Evolutionary conservation across 2,329 filamentous ascomycete species (phyloP).

Genomic region (Fonsecaea nubica): DNA sequence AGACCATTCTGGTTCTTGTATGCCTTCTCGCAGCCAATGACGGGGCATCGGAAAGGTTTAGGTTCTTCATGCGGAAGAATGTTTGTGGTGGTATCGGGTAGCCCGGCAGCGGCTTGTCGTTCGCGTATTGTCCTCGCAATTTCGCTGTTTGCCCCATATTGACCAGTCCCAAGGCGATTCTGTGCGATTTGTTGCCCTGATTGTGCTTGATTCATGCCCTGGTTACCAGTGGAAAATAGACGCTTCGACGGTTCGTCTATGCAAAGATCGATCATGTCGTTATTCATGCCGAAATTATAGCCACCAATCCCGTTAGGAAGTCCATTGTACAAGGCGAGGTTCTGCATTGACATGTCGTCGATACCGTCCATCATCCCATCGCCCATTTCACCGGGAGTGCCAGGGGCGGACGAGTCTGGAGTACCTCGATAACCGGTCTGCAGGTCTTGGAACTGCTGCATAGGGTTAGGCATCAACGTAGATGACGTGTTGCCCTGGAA

Average conservation of each 20-base stretch:
- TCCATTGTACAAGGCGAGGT: slow-evolving; percentile 50
- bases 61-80: slow-evolving; percentile 78
- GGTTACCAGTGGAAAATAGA: slow-evolving; percentile 83
- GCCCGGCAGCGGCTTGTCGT: slow-evolving; percentile 67
- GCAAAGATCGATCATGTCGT: slow-evolving; percentile 64
- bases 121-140: slow-evolving; percentile 70
- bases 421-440: slow-evolving; percentile 58
- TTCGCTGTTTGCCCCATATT: slow-evolving; percentile 78
- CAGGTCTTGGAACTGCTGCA: slow-evolving; percentile 64
- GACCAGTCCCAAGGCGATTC: slow-evolving; percentile 75
- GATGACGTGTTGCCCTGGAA: slow-evolving; percentile 94
- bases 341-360: slow-evolving; percentile 66
- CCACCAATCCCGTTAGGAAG: slow-evolving; percentile 45
- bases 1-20: slow-evolving; percentile 99
- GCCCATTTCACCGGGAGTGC: slow-evolving; percentile 76
- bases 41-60: slow-evolving; percentile 96
- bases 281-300: slow-evolving; percentile 54
- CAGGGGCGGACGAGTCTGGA: slow-evolving; percentile 71
- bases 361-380: slow-evolving; percentile 72
- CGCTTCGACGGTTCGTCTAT: slow-evolving; percentile 97
- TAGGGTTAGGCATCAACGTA: slow-evolving; percentile 79
- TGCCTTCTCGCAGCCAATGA: slow-evolving; percentile 94
- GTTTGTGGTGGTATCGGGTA: slow-evolving; percentile 54
- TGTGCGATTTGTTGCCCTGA: slow-evolving; percentile 66
- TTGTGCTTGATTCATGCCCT: slow-evolving; percentile 63